Base-by-base conservation (phyloP, 2,329 filamentous ascomycete genomes). In the Penicillium sp. region DNA sequence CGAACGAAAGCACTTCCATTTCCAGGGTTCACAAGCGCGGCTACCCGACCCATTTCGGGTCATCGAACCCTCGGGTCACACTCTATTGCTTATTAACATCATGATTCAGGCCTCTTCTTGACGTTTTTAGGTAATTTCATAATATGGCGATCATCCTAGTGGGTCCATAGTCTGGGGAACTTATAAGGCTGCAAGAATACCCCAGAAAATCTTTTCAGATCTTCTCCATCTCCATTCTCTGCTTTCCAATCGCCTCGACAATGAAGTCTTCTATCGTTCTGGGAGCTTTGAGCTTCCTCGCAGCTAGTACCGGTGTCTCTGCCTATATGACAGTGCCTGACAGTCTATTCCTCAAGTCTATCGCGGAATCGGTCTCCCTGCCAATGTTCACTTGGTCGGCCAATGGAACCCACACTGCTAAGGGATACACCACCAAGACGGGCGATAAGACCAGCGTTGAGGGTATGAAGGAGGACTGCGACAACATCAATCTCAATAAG, bases 401-500 rank as follows among this genome's bases (percentile, higher is more conserved):
- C 52, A 69, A 64, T 49, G 65, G 64, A 19, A 69, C 65, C 26
- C 67, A 69, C 59, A 65, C 61, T 0, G 64, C 67, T 4, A 69
- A 68, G 52, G 65, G 64, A 35, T 69, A 56, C 19, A 69, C 65
- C 25, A 64, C 52, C 26, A 53, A 67, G 26, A 25, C 61, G 7
- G 64, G 61, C 26, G 45, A 64, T 10, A 58, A 53, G 0, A 49
- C 65, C 4, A 58, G 56, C 11, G 37, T 52, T 6, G 35, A 65
- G 38, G 67, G 67, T 25, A 30, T 68, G 53, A 53, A 60, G n/a
- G 57, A 62, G 26, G 65, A 69, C 43, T 69, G 67, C 53, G 61
- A 67, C 6, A 69, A 69, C 30, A 65, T 68, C 61, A 68, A 69
- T 22, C 53, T 69, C 11, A 68, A 68, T 57, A 64, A 65, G 45